phyloP scores from a whole-genome alignment of 352 stramenopile genomes.

The Phytopythium mirpurense region DNA sequence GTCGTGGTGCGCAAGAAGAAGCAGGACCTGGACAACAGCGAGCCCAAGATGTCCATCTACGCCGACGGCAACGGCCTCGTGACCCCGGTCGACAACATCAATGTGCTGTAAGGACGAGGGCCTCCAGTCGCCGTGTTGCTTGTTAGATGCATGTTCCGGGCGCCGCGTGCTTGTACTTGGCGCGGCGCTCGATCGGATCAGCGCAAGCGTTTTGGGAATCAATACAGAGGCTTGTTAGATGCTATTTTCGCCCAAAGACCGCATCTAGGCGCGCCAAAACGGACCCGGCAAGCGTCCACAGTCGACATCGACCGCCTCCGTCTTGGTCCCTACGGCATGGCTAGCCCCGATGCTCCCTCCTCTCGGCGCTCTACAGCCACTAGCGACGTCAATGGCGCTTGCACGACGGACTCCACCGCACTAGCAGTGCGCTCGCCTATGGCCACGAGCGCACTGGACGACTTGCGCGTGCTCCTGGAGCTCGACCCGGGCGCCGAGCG shows the following conservation, averaged over 20 bases:
- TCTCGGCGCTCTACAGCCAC: not conserved
- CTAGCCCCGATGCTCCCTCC: not conserved
- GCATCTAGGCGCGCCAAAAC: not conserved
- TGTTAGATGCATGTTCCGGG: not conserved
- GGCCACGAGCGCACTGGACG: conserved; percentile 38
- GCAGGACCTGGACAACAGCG: conserved; percentile 29
- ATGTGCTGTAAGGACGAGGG: conserved; percentile 13
- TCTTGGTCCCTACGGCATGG: not conserved
- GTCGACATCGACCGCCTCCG: not conserved
- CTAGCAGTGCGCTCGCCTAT: too few relatives aligned
- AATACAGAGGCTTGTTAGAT: not conserved
- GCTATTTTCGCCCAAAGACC: not conserved
- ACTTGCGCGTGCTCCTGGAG: conserved; percentile 40
- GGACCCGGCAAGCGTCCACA: not conserved
- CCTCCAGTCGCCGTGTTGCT: not conserved
- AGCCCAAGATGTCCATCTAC: conserved; percentile 17
- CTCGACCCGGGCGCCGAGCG: conserved; percentile 31
- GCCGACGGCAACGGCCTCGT: conserved; percentile 24
- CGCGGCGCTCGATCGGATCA: not conserved
- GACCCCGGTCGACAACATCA: conserved; percentile 35
- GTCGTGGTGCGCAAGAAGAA: conserved; percentile 55
- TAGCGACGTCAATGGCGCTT: not conserved
- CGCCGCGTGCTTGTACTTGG: not conserved
- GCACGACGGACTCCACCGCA: too few relatives aligned
- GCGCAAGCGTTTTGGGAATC: conserved; percentile 1